These are phyloP conservation scores for Lichtheimia corymbifera DNA, from an alignment of 371 early-diverging fungal genomes.

Conservation along the genomic window DNA sequence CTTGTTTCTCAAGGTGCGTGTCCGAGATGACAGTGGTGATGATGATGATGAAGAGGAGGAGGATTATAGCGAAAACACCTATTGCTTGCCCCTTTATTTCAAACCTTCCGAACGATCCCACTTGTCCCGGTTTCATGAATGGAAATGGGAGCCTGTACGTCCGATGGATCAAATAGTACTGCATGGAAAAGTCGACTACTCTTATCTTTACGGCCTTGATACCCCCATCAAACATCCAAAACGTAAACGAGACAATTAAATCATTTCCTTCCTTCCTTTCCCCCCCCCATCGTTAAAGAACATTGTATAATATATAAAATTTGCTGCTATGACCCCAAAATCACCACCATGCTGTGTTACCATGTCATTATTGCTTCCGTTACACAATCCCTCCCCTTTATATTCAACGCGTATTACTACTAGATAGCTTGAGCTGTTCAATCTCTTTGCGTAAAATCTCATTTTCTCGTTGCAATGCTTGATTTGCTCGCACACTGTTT, in stretches of 20 bases:
- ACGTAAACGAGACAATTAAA: background rate
- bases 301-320: too few relatives aligned
- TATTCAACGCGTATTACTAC: too few relatives aligned
- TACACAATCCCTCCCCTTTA: too few relatives aligned
- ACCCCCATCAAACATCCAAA: slow-evolving; percentile 4
- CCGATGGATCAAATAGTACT: background rate
- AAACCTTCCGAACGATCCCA: slow-evolving; percentile 24
- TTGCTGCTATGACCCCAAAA: too few relatives aligned
- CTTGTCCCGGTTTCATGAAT: background rate
- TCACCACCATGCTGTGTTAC: too few relatives aligned
- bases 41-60: background rate
- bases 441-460: slow-evolving; percentile 51
- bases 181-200: slow-evolving; percentile 12
- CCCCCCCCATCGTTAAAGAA: background rate
- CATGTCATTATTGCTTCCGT: too few relatives aligned
- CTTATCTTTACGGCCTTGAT: slow-evolving; percentile 8
- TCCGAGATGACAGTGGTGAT: background rate
- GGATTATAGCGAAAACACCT: background rate
- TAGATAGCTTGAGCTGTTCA: slow-evolving; percentile 25
- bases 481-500: slow-evolving; percentile 44
- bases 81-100: slow-evolving; percentile 25
- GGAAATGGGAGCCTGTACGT: background rate
- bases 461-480: slow-evolving; percentile 53
- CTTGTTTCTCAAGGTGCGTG: background rate
- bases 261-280: background rate